A percentile compares a stretch with the other conserved stretches of the same genome.
phyloP scores from a whole-genome alignment of 2,329 filamentous ascomycete genomes.

The Venturia oleaginea region DNA sequence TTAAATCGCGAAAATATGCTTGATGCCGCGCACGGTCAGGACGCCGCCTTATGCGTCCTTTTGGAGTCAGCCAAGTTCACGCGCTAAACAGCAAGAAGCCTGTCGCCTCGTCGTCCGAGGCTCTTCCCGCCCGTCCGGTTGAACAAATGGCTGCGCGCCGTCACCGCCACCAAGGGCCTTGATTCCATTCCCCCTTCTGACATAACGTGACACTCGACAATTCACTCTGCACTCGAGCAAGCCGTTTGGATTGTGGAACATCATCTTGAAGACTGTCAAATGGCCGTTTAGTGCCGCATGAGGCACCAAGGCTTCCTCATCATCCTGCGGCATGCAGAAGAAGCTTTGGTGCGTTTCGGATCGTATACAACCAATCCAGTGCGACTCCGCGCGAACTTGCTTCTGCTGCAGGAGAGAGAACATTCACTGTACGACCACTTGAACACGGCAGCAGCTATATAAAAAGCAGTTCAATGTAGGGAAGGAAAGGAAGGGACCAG shows the following conservation, averaged over 20 bases:
- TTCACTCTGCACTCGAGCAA: background rate
- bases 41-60: background rate
- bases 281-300: background rate
- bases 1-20: background rate
- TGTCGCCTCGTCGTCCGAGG: too few relatives aligned
- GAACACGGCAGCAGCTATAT: background rate
- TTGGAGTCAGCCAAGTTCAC: background rate
- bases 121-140: background rate
- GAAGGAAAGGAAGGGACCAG: background rate
- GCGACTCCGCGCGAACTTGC: background rate
- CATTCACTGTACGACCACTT: background rate
- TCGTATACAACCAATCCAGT: background rate
- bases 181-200: background rate
- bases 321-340: background rate
- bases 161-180: background rate
- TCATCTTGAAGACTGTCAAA: background rate
- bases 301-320: too few relatives aligned
- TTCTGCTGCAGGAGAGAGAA: background rate
- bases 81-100: background rate
- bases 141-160: background rate
- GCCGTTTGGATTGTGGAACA: background rate
- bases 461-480: background rate
- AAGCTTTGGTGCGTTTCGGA: slow-evolving; percentile 3
- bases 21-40: background rate
- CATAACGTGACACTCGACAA: background rate